Base-by-base conservation (phyloP, 345 rosid species). In the Pugionium dolabratum region DNA sequence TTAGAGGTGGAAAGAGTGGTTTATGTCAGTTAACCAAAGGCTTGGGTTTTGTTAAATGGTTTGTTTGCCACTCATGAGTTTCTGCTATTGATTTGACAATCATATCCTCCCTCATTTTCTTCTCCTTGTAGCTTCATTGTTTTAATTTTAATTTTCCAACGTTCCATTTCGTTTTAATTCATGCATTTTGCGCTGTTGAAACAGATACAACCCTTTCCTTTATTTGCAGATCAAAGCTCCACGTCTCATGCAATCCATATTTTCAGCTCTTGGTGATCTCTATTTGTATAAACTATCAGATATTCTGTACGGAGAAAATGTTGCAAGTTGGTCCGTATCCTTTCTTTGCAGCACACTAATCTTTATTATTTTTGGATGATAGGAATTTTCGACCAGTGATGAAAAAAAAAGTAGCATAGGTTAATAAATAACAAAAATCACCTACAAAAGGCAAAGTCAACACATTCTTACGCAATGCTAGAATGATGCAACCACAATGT, bases 271-370 rank as follows among this genome's bases (percentile, higher is more conserved):
- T 76, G 99, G 97, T 62, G 97, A 90, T 84, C 78, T 94, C 48
- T 94, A 82, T 77, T 56, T 83, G 60, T 88, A 82, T 83, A 90
- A 87, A 76, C 78, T 94, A 60, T 79, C 95, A 3, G 50, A 32
- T 68, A 79, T 55, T 62, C 73, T 88, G 2, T 90, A 85, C 59
- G 89, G 90, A 39, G 28, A 72, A 52, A 52, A 4, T 54, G 95
- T 78, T 1, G 96, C 95, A 62, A 76, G 56, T 46, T 94, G 95
- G 95, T 78, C 97, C 0, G 99, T 94, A 94, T 94, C 92, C 95
- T 86, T 79, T 62, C 33, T 54, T 9, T 71, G 31, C 27, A 45
- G 32, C 28, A 33, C 62, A 31, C 34, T 44, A 1, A 7, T 30
- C 36, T 60, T 40, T 9, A 2, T 29, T 3, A 18, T 36, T 39